A percentile compares a stretch with the other conserved stretches of the same genome.
Conservation (phyloP, 2,329 filamentous ascomycete species). For the Seiridium cupressi region DNA sequence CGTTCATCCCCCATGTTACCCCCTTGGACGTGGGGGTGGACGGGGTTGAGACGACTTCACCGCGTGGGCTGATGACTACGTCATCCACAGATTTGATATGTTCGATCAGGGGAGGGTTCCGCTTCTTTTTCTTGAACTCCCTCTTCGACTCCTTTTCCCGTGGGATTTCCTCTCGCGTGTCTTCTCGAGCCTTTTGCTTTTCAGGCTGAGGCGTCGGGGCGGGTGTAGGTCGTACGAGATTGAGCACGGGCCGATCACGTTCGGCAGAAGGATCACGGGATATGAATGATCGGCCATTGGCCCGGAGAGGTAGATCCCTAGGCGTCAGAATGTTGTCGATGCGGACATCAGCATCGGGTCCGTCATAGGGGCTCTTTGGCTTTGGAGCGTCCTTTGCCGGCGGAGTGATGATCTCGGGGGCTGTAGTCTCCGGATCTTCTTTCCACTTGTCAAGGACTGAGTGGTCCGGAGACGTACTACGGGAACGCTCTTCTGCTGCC, state of each 20-base stretch:
- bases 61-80: slow-evolving; percentile 36
- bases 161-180: slow-evolving; percentile 9
- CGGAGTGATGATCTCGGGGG: slow-evolving; percentile 50
- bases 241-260: slow-evolving; percentile 56
- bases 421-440: slow-evolving; percentile 33
- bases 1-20: slow-evolving; percentile 64
- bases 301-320: slow-evolving; percentile 35
- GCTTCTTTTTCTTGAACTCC: slow-evolving; percentile 12
- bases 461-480: slow-evolving; percentile 47
- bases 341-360: slow-evolving; percentile 61
- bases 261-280: slow-evolving; percentile 51
- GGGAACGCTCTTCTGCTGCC: slow-evolving; percentile 51
- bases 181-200: slow-evolving; percentile 29
- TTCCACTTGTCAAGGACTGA: slow-evolving; percentile 58
- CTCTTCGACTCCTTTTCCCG: not conserved
- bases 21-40: slow-evolving; percentile 49
- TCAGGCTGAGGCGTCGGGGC: slow-evolving; percentile 47
- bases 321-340: slow-evolving; percentile 60
- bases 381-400: slow-evolving; percentile 46
- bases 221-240: slow-evolving; percentile 61
- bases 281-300: not conserved
- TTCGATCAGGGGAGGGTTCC: slow-evolving; percentile 8
- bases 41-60: slow-evolving; percentile 40
- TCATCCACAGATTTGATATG: slow-evolving; percentile 25
- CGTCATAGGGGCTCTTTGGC: slow-evolving; percentile 50